Conservation (phyloP, 306 rosid genomes). For the Vicia sativa region DNA sequence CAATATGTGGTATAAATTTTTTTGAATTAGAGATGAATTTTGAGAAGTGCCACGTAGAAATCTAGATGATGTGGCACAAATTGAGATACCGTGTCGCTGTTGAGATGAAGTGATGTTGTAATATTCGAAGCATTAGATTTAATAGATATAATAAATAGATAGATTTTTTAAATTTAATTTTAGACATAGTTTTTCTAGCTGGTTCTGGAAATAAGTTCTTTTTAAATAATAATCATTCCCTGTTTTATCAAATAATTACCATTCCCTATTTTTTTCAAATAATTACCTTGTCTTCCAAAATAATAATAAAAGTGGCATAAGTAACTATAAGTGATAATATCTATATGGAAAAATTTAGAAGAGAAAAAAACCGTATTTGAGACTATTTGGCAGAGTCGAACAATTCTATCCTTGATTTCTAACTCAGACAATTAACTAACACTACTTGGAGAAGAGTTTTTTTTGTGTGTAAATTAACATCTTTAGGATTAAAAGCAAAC, state of each 20-base stretch:
- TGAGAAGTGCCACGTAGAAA: too few species aligned
- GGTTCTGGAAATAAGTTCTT: background rate
- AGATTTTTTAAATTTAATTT: too few species aligned
- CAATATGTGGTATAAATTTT: too few species aligned
- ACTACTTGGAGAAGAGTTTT: constrained; percentile 54
- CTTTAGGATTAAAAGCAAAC: constrained; percentile 83
- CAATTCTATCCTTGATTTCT: constrained; percentile 67
- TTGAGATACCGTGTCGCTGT: too few species aligned
- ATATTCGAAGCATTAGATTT: too few species aligned
- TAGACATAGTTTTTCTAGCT: background rate
- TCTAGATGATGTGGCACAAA: too few species aligned
- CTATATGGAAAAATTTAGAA: background rate
- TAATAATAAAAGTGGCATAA: background rate
- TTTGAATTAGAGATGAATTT: too few species aligned
- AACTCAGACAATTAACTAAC: constrained; percentile 55
- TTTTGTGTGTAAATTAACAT: constrained; percentile 54
- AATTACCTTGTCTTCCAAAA: background rate
- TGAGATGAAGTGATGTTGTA: too few species aligned
- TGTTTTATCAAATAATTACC: background rate
- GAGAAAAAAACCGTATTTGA: constrained; percentile 57
- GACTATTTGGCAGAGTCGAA: constrained; percentile 60
- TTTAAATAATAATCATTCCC: background rate
- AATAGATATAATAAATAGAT: too few species aligned
- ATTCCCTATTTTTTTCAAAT: background rate
- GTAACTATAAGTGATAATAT: background rate